Conservation (phyloP, 73 alveolate genomes). For the Paramecium pentaurelia region DNA sequence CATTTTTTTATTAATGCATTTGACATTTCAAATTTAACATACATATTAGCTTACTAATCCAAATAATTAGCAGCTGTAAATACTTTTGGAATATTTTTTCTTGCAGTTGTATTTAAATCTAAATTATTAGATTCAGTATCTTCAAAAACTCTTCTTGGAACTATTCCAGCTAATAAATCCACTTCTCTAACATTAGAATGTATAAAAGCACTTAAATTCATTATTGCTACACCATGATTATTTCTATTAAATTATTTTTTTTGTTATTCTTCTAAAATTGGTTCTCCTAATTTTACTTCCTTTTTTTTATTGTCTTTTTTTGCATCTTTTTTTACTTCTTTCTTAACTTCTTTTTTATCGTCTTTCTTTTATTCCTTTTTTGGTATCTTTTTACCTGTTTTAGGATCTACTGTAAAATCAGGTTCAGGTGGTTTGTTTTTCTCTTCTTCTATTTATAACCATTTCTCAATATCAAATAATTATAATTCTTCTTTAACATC, state of each 20-base stretch:
- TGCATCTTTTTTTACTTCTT: slow-evolving; percentile 58
- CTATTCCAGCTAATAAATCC: slow-evolving; percentile 22
- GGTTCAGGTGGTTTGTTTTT: slow-evolving; percentile 43
- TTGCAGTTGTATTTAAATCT: slow-evolving; percentile 51
- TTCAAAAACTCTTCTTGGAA: slow-evolving; percentile 46
- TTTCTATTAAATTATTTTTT: slow-evolving; percentile 36
- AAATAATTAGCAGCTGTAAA: slow-evolving; percentile 47
- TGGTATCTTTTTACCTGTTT: slow-evolving; percentile 49
- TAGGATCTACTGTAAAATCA: slow-evolving; percentile 52
- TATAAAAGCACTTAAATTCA: not conserved
- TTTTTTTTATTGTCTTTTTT: slow-evolving; percentile 52
- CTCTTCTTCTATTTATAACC: slow-evolving; percentile 49
- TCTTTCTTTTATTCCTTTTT: slow-evolving; percentile 21
- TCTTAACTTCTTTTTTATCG: slow-evolving; percentile 46
- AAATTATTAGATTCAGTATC: slow-evolving; percentile 49
- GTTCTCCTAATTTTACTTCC: slow-evolving; percentile 54
- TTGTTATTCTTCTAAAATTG: slow-evolving; percentile 17
- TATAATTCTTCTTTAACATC: slow-evolving; percentile 54
- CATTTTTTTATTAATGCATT: not conserved
- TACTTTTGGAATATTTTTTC: slow-evolving; percentile 40
- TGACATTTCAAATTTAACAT: slow-evolving; percentile 40
- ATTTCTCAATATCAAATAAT: slow-evolving; percentile 44
- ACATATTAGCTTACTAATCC: slow-evolving; percentile 28
- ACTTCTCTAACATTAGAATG: slow-evolving; percentile 41
- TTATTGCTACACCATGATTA: slow-evolving; percentile 52